Evolutionary conservation across 306 rosid genomes (phyloP).

Genomic region (Fragaria vesca): DNA sequence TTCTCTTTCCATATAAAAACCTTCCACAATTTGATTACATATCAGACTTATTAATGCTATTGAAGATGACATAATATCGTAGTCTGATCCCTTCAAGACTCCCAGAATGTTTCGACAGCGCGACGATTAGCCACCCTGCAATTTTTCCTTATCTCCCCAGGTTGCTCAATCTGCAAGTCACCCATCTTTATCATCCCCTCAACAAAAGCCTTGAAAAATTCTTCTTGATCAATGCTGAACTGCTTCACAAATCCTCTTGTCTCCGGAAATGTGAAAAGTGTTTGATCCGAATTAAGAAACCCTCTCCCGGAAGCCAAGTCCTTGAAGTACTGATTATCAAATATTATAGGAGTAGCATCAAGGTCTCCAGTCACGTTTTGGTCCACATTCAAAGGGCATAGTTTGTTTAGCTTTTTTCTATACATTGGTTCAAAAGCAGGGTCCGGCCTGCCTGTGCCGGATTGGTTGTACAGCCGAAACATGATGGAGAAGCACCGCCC

Average conservation of each 20-base stretch:
- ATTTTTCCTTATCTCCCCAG: conserved; percentile 74
- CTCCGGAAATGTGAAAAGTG: conserved; percentile 48
- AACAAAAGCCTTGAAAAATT: conserved; percentile 58
- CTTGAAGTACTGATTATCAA: conserved; percentile 89
- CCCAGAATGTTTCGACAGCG: conserved; percentile 3
- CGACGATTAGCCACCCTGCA: conserved; percentile 60
- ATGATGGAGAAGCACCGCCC: conserved; percentile 88
- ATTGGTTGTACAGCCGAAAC: conserved; percentile 85
- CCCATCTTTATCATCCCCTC: conserved; percentile 86
- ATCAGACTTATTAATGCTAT: background rate
- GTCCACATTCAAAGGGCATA: conserved; percentile 62
- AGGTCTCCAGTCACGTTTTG: conserved; percentile 71
- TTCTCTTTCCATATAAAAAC: background rate
- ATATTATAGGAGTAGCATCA: conserved; percentile 66
- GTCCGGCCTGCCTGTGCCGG: conserved; percentile 71
- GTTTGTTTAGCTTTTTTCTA: conserved; percentile 47
- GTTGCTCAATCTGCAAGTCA: conserved; percentile 57
- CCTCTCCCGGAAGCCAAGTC: conserved; percentile 79
- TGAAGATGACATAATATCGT: background rate
- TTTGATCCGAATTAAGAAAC: conserved; percentile 80
- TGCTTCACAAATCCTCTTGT: conserved; percentile 49
- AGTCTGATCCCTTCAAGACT: conserved; percentile 5
- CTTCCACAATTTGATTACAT: background rate
- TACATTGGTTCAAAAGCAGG: conserved; percentile 56
- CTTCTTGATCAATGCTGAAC: conserved; percentile 38